A percentile compares a stretch with the other conserved stretches of the same genome.
Evolutionary conservation across 1,284 basidiomycete genomes (phyloP).

Genomic region (Uromyces viciae-fabae): DNA sequence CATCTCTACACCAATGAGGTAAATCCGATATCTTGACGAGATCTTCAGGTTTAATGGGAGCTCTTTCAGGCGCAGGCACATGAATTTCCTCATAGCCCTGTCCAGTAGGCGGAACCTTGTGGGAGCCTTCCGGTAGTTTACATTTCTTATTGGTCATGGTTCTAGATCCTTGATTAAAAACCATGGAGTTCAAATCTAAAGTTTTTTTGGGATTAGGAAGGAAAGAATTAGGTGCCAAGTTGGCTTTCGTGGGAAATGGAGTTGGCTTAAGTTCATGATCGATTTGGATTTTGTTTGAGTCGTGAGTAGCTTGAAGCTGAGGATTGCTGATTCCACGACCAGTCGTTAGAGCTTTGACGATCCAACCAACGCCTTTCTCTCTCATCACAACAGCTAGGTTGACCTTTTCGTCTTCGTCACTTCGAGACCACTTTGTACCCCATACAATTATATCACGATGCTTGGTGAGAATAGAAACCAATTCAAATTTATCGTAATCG

Average conservation of each 20-base stretch:
- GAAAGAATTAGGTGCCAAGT: slow-evolving; percentile 79
- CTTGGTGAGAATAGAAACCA: slow-evolving; percentile 85
- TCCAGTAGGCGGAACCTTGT: slow-evolving; percentile 74
- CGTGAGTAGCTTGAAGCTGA: slow-evolving; percentile 35
- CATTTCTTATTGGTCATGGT: slow-evolving; percentile 98
- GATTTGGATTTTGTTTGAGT: slow-evolving; percentile 65
- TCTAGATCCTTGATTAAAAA: slow-evolving; percentile 91
- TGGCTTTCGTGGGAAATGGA: slow-evolving; percentile 76
- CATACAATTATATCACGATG: slow-evolving; percentile 95
- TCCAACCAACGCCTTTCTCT: slow-evolving; percentile 94
- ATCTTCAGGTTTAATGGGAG: slow-evolving; percentile 62
- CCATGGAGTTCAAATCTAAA: slow-evolving; percentile 89
- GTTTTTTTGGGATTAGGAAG: slow-evolving; percentile 73
- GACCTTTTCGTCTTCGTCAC: slow-evolving; percentile 80
- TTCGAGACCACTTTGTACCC: slow-evolving; percentile 93
- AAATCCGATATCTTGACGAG: slow-evolving; percentile 71
- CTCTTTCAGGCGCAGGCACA: slow-evolving; percentile 85
- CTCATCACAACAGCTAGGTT: slow-evolving; percentile 98
- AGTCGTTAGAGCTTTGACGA: slow-evolving; percentile 70
- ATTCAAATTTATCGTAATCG: slow-evolving; percentile 80
- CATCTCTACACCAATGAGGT: slow-evolving; percentile 80
- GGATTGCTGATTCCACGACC: slow-evolving; percentile 47
- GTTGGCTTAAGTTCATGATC: slow-evolving; percentile 57
- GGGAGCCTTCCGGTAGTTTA: slow-evolving; percentile 93
- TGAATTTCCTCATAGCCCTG: slow-evolving; percentile 99